Evolutionary conservation across 768 basidiomycete genomes (phyloP), one percentile per base, ranked within the genome.

Genomic region (Hydnomerulius pinastri): DNA sequence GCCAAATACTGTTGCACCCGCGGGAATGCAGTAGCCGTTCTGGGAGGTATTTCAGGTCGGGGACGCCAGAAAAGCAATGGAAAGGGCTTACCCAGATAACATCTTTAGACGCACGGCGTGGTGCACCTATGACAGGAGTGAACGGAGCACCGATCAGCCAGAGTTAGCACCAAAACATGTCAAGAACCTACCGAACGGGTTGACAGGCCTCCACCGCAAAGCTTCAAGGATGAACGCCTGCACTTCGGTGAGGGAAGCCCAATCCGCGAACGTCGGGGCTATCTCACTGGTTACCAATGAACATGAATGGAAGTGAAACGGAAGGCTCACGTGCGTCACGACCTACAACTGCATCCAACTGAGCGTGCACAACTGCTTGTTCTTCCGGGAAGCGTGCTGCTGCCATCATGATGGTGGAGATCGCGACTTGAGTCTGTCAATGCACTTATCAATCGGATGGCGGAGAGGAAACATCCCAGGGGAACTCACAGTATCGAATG

Each of bases 401-500:
- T 1, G 73, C 72, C 70, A 73, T 71, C 44, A 69, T 66, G 15
- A 72, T 57, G 4, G 54, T 57, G 8, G 56, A 55, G 36, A 64
- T 67, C 1, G 52, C 64, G 10, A 62, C 63, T 27, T 62, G 65
- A 2, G 62, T 63, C 66, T 67, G 21, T 8, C 20, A 20, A 37
- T 24, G n/a, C n/a, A 36, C 33, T 6, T 20, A 47, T n/a, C 23
- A 25, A 8, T 28, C 7, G 36, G n/a, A 25, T 1, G 12, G 35
- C 2, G 43, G n/a, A 17, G 15, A 39, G 9, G 4, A 5, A 12
- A 9, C 2, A 15, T 5, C 5, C 39, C 11, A 41, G 28, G 13
- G 20, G 21, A 21, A 51, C 64, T 32, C 38, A 69, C 72, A 4
- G 83, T 83, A 50, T 84, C 83, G 1, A 79, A 77, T 0, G 83